Base-by-base conservation (phyloP, 176 grass and related monocot genomes). In the Elymus sibiricus region DNA sequence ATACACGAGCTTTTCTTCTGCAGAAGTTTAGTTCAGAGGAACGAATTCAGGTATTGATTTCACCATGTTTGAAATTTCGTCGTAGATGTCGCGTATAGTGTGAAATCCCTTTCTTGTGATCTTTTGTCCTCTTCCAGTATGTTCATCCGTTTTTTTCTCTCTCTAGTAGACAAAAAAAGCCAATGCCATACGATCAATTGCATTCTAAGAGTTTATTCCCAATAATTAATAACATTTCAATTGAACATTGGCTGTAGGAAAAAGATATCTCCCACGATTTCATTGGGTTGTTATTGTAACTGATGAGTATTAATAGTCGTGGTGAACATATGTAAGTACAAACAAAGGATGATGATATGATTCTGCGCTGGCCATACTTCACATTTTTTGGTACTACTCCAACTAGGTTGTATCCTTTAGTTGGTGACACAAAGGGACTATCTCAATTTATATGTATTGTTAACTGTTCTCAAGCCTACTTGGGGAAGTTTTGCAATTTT, bases 1-100 rank as follows among this genome's bases (percentile, higher is more conserved):
- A 96, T 74, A 89, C 83, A 56, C 91, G 92, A 56, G 97, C 94
- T 77, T 99, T 99, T 74, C 90, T 99, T 87, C 88, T 99, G 44
- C 94, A 99, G 65, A 96, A 90, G 69, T 99, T 96, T 34, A 92
- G 94, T 89, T 88, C 85, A 21, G 92, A 99, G 79, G 94, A 96
- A 81, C 90, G 85, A 42, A 26, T 66, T 47, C 97, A 96, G 94
- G 97, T 99, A 94, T 67, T 86, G 40, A 53, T 60, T 88, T 83
- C 13, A 56, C 60, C 82, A 77, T 59, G 11, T 80, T 77, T 71
- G 35, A 59, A 39, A 53, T 85, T 82, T 81, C 10, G 17, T 62
- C 38, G 22, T 61, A 79, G n/a, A 63, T 85, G 64, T 70, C 8
- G 0, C 6, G 29, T 61, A 27, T 22, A 24, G n/a, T 62, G 4